A percentile compares a stretch with the other conserved stretches of the same genome.
Conservation (phyloP, 805 yeast genomes). For the Kazachstania viticola region DNA sequence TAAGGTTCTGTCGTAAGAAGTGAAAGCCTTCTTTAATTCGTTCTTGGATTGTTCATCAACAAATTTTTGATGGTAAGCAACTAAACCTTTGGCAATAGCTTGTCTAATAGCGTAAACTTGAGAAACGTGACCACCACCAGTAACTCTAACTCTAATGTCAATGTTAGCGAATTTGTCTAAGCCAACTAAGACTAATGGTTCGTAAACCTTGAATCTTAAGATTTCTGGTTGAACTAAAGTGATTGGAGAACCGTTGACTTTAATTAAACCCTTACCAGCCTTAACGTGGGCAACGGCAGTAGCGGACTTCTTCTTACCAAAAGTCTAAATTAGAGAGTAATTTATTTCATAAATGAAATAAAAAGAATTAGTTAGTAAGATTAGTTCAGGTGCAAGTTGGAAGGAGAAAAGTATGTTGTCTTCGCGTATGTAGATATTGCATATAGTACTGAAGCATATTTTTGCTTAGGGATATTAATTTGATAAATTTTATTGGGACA, state of each 20-base stretch:
- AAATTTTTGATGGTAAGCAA: conserved; percentile 98
- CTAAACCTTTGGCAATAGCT: conserved; percentile 98
- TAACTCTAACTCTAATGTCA: conserved; percentile 97
- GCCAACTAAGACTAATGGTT: conserved; percentile 96
- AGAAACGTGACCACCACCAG: conserved; percentile 99
- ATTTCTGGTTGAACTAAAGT: conserved; percentile 98
- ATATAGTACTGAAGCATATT: too few relatives aligned
- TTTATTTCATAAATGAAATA: background rate
- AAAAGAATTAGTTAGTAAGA: conserved; percentile 8
- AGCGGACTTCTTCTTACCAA: conserved; percentile 99
- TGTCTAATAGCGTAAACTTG: conserved; percentile 99
- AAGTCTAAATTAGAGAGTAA: conserved; percentile 52
- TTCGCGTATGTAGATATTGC: too few relatives aligned
- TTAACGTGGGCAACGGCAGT: conserved; percentile 99
- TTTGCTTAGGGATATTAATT: too few relatives aligned
- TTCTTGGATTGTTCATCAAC: conserved; percentile 99
- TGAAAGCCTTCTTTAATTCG: conserved; percentile 96
- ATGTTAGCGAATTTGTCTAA: conserved; percentile 96
- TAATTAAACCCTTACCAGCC: conserved; percentile 98
- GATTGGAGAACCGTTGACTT: conserved; percentile 99
- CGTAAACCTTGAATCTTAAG: conserved; percentile 98
- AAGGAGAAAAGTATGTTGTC: too few relatives aligned
- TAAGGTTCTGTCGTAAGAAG: conserved; percentile 97
- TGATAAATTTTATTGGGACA: background rate
- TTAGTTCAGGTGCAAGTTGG: too few relatives aligned